Percentiles rank a stretch among this genome's conserved stretches.
phyloP scores from a whole-genome alignment of 768 basidiomycete species.

The Termitomyces sp. region DNA sequence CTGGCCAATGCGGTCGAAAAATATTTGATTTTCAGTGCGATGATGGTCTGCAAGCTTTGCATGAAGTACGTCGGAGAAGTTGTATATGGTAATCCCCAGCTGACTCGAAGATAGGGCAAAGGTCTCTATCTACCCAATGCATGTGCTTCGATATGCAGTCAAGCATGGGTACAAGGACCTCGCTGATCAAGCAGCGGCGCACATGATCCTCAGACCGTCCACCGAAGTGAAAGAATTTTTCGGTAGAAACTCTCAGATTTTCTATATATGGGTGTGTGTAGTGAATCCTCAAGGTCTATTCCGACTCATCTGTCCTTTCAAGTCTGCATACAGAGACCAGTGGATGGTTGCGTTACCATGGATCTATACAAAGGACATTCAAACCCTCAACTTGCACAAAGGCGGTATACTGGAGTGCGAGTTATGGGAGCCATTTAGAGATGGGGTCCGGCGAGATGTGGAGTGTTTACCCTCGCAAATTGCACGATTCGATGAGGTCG shows the following conservation, averaged over 20 bases:
- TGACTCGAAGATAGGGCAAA: not conserved
- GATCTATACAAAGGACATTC: constrained; percentile 1
- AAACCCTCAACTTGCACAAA: not conserved
- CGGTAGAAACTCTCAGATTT: not conserved
- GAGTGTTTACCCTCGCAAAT: not conserved
- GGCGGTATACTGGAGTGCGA: constrained; percentile 1
- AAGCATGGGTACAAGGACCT: constrained; percentile 5
- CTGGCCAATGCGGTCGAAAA: constrained; percentile 11
- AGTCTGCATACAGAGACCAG: constrained; percentile 8
- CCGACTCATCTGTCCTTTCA: not conserved
- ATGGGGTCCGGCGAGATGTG: not conserved
- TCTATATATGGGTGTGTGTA: not conserved
- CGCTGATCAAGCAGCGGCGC: constrained; percentile 1
- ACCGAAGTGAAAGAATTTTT: constrained; percentile 1
- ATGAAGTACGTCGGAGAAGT: constrained; percentile 5
- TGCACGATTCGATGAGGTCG: not conserved
- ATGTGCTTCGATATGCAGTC: constrained; percentile 2
- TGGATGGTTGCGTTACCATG: not conserved
- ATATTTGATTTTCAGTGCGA: constrained; percentile 8
- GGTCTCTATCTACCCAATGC: not conserved
- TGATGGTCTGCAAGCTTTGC: constrained; percentile 7
- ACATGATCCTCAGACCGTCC: not conserved
- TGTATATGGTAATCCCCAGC: not conserved
- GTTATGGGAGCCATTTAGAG: constrained; percentile 3
- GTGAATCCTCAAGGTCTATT: not conserved